A percentile compares a stretch with the other conserved stretches of the same genome.
These are phyloP conservation scores for Boletus bicolor DNA, from an alignment of 768 basidiomycete species.

Conservation along the genomic window DNA sequence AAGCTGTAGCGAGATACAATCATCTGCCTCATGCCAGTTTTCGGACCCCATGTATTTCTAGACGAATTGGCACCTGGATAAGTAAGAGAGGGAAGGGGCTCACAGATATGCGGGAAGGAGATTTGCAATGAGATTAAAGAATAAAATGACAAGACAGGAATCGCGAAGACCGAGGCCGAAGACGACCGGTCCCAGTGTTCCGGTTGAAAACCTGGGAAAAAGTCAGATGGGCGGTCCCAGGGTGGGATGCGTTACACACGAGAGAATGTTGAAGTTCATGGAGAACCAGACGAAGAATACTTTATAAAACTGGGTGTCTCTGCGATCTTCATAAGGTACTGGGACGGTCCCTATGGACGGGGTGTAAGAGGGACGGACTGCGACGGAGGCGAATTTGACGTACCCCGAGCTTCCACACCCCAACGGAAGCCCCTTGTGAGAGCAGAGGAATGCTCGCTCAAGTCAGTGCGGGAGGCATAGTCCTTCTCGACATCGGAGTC, in stretches of 20 bases:
- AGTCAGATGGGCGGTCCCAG: not conserved
- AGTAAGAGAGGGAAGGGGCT: slow-evolving; percentile 14
- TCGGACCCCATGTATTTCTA: slow-evolving; percentile 72
- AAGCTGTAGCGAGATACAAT: slow-evolving; percentile 63
- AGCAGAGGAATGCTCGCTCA: not conserved
- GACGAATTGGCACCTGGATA: not conserved
- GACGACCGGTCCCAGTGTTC: slow-evolving; percentile 61
- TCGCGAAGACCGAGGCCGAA: slow-evolving; percentile 62
- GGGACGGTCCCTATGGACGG: slow-evolving; percentile 47
- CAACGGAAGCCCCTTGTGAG: slow-evolving; percentile 25
- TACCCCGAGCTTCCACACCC: slow-evolving; percentile 34
- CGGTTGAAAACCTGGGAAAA: slow-evolving; percentile 56
- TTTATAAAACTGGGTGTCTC: slow-evolving; percentile 58
- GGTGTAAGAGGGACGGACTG: not conserved
- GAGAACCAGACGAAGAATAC: slow-evolving; percentile 75
- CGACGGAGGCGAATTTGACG: not conserved
- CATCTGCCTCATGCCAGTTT: slow-evolving; percentile 80
- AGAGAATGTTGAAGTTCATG: slow-evolving; percentile 62
- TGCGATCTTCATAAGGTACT: slow-evolving; percentile 45
- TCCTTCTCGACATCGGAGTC: slow-evolving; percentile 32
- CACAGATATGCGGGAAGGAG: slow-evolving; percentile 60
- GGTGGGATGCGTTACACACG: slow-evolving; percentile 31
- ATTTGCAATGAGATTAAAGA: slow-evolving; percentile 63
- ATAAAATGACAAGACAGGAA: slow-evolving; percentile 60
- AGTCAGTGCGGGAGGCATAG: slow-evolving; percentile 16